Evolutionary conservation across 495 filamentous ascomycete genomes (phyloP).

Genomic region (Talaromyces borbonicus): DNA sequence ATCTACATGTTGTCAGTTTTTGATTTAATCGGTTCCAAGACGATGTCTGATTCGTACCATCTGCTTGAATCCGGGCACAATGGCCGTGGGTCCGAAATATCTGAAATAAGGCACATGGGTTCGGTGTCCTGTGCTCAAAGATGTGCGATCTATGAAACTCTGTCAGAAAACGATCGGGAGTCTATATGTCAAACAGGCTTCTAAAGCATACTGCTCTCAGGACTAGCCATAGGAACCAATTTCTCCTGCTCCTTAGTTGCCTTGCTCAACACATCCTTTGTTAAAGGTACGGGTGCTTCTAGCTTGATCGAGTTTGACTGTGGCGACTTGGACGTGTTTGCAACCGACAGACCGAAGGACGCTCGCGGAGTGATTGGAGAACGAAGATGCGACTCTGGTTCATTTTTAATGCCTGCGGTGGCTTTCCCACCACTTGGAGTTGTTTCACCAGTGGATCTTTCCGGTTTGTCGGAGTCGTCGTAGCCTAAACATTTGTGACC

Average conservation of each 20-base stretch:
- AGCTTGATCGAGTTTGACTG: constrained; percentile 10
- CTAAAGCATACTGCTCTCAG: constrained; percentile 29
- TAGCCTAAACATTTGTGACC: constrained; percentile 65
- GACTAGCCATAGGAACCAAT: constrained; percentile 22
- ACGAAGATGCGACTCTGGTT: constrained; percentile 39
- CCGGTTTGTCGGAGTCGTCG: constrained; percentile 29
- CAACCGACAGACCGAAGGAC: constrained; percentile 7
- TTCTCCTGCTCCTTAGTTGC: constrained; percentile 25
- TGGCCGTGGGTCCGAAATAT: constrained; percentile 82
- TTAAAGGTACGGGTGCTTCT: constrained; percentile 10
- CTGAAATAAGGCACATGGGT: constrained; percentile 77
- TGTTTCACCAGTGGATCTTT: constrained; percentile 14
- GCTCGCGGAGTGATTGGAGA: constrained; percentile 58
- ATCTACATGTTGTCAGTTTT: too few species aligned
- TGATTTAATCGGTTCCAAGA: not conserved
- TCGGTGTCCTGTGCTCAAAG: constrained; percentile 32
- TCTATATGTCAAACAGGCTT: not conserved
- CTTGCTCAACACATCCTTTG: constrained; percentile 15
- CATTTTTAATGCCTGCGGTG: not conserved
- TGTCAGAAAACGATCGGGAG: not conserved
- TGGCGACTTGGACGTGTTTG: constrained; percentile 11
- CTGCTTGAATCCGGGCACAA: constrained; percentile 85
- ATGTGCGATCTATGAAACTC: constrained; percentile 26
- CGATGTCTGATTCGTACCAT: constrained; percentile 45
- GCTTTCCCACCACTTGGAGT: constrained; percentile 8